phyloP scores from a whole-genome alignment of 2,329 filamentous ascomycete genomes.

The Gnomoniopsis sp. region DNA sequence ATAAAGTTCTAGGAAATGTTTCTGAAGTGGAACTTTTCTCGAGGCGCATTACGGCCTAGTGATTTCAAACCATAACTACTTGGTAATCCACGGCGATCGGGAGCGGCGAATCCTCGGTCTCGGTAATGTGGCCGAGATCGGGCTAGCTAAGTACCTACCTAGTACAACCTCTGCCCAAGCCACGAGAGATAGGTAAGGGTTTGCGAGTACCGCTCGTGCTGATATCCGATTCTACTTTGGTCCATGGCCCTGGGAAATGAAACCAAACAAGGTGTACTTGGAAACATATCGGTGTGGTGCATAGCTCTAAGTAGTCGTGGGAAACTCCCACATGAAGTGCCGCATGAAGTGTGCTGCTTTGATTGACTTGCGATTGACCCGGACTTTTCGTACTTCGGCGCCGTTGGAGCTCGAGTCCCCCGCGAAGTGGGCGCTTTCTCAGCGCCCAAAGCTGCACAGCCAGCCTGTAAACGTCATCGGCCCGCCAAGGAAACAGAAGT shows the following conservation, averaged over 20 bases:
- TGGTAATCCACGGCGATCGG: neutral
- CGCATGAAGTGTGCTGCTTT: neutral
- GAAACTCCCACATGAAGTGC: too few relatives aligned
- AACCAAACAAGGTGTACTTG: too few relatives aligned
- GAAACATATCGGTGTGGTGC: too few relatives aligned
- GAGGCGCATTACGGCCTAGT: neutral
- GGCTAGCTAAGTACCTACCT: neutral
- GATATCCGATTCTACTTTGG: too few relatives aligned
- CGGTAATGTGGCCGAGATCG: neutral
- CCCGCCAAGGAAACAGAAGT: neutral
- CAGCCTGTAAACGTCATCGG: neutral
- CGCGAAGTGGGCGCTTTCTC: too few relatives aligned
- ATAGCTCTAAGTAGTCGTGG: too few relatives aligned
- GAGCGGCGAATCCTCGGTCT: neutral
- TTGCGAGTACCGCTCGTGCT: too few relatives aligned
- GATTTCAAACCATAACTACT: neutral
- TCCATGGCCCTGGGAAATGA: too few relatives aligned
- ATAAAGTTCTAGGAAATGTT: conserved; percentile 8
- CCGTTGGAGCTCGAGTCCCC: neutral
- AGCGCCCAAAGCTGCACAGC: neutral
- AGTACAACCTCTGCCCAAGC: too few relatives aligned
- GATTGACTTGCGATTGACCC: neutral
- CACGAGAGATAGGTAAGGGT: too few relatives aligned
- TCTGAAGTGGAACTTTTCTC: conserved; percentile 9
- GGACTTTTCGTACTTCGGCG: neutral